A percentile compares a stretch with the other conserved stretches of the same genome.
Conservation (phyloP, 192 early-diverging fungal genomes). For the Coemansia sp. region DNA sequence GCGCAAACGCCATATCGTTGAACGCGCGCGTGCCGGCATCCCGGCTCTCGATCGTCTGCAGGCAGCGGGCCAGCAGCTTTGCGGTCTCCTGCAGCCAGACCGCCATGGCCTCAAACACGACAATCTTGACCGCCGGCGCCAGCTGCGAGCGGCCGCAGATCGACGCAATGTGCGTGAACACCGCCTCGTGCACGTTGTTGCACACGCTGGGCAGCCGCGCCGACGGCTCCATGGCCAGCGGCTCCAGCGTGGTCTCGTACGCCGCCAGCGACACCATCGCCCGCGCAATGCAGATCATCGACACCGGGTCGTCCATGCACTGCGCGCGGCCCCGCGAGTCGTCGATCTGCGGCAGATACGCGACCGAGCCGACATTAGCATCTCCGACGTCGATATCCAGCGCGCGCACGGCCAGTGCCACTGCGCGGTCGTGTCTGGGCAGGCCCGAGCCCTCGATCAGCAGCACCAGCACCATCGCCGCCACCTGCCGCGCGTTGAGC, state of each 20-base stretch:
- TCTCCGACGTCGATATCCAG: slow-evolving; percentile 17
- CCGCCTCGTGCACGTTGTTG: slow-evolving; percentile 55
- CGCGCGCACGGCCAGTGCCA: slow-evolving; percentile 12
- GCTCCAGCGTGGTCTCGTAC: slow-evolving; percentile 25
- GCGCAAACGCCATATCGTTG: slow-evolving; percentile 19
- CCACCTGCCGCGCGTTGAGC: slow-evolving; percentile 42
- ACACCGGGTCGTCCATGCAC: slow-evolving; percentile 44
- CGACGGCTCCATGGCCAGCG: slow-evolving; percentile 21
- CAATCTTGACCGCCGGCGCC: slow-evolving; percentile 62
- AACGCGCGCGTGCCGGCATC: neutral
- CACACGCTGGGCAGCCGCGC: slow-evolving; percentile 6
- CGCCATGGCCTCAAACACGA: slow-evolving; percentile 72
- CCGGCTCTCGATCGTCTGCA: slow-evolving; percentile 5
- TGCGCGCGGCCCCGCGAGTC: slow-evolving; percentile 5
- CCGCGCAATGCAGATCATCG: slow-evolving; percentile 49
- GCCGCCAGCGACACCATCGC: slow-evolving; percentile 36
- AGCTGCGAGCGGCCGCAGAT: slow-evolving; percentile 61
- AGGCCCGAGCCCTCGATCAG: slow-evolving; percentile 39
- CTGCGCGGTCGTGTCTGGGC: slow-evolving; percentile 9
- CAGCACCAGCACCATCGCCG: slow-evolving; percentile 37
- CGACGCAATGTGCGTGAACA: slow-evolving; percentile 59
- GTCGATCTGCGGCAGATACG: slow-evolving; percentile 15
- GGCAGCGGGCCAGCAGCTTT: slow-evolving; percentile 33
- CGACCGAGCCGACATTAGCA: neutral
- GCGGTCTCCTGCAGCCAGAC: slow-evolving; percentile 63